Conservation (phyloP, 1,284 basidiomycete species). For the Malassezia brasiliensis region DNA sequence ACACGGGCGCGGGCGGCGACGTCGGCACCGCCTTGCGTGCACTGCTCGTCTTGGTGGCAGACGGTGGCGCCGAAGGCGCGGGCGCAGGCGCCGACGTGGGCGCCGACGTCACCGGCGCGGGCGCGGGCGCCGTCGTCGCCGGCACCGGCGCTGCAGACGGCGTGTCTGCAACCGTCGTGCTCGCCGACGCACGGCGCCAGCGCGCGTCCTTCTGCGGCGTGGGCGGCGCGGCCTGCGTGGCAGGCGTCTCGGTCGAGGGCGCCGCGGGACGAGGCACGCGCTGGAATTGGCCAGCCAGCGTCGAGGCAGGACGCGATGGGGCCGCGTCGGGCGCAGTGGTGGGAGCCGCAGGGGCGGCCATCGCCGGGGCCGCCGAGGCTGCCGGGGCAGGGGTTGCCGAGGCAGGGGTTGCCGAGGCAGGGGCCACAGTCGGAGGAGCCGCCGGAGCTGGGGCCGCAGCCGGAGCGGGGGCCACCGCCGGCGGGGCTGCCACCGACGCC, state of each 20-base stretch:
- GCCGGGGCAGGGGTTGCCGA: not conserved
- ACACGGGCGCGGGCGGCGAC: not conserved
- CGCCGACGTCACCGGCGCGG: no score
- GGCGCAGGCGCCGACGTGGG: no score
- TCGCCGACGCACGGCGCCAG: no score
- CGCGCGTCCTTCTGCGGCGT: no score
- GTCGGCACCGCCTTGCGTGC: not conserved
- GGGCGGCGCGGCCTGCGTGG: no score
- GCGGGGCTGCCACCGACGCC: not conserved
- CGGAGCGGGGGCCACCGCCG: not conserved
- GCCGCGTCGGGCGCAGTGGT: not conserved
- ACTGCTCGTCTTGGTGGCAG: no score
- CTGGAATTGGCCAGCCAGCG: no score
- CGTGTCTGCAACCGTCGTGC: no score
- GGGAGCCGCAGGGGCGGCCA: conserved; percentile 27
- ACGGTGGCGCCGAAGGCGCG: no score
- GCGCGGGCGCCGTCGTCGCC: conserved; percentile 17
- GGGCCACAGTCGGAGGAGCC: not conserved
- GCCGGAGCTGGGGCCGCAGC: not conserved
- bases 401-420: not conserved
- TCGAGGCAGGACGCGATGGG: no score
- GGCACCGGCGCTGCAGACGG: conserved; percentile 9
- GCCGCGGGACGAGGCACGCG: no score
- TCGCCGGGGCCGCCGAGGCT: not conserved
- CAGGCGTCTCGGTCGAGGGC: no score